Conservation (phyloP, 164 flowering plant genomes). For the Pachysandra terminalis region DNA sequence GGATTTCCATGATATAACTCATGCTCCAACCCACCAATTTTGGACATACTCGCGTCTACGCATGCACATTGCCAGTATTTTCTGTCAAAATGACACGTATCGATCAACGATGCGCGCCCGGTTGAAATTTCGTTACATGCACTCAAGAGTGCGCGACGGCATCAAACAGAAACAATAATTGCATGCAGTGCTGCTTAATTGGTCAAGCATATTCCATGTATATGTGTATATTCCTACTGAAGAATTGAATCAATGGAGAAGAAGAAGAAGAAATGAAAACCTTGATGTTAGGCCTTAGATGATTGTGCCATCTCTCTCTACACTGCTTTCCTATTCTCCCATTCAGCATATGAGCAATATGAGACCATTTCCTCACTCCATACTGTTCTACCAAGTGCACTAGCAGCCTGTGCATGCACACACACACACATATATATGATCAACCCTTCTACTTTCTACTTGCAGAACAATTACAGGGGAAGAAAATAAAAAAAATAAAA, state of each 20-base stretch:
- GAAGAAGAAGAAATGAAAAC: conserved; percentile 16
- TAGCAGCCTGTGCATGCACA: conserved; percentile 39
- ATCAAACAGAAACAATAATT: not conserved
- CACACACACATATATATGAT: not conserved
- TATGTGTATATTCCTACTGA: too few species aligned
- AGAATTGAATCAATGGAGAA: not conserved
- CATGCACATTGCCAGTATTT: not conserved
- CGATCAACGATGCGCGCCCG: not conserved
- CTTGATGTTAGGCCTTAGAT: conserved; percentile 44
- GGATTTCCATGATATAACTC: not conserved
- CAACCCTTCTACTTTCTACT: conserved; percentile 3
- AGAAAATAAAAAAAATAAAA: not conserved
- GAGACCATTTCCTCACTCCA: conserved; percentile 44
- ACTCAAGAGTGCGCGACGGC: not conserved
- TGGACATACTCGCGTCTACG: not conserved
- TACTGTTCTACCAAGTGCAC: conserved; percentile 30
- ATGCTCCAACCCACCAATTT: not conserved
- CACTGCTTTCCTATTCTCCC: conserved; percentile 51
- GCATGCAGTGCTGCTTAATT: not conserved
- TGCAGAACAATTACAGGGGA: not conserved
- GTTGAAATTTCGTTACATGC: not conserved
- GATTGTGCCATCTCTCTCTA: conserved; percentile 53
- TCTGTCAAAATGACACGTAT: not conserved
- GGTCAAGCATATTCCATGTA: too few species aligned
- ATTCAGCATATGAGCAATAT: conserved; percentile 32